A percentile compares a stretch with the other conserved stretches of the same genome.
Conservation (phyloP, 2,329 filamentous ascomycete genomes). For the Bretziella fagacearum region DNA sequence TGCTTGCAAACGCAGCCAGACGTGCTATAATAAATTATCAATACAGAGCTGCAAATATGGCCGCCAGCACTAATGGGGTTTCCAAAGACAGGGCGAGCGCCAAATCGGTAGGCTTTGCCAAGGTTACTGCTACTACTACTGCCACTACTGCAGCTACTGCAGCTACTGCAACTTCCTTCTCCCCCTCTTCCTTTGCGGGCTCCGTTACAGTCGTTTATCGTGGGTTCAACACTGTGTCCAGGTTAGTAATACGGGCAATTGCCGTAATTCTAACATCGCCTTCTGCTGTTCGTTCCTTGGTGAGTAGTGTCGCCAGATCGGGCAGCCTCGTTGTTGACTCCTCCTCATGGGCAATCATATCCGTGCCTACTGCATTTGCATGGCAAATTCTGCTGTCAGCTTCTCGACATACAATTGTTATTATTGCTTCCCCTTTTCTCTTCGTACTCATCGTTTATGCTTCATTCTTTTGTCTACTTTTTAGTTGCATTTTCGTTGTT, state of each 20-base stretch:
- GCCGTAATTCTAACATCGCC: neutral
- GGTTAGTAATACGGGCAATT: neutral
- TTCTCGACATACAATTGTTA: neutral
- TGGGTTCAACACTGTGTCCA: neutral
- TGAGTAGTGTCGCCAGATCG: neutral
- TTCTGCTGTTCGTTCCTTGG: neutral
- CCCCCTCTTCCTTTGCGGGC: no score
- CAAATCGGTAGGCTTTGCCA: no score
- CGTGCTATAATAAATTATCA: no score
- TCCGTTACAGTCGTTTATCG: neutral
- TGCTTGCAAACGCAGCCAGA: no score
- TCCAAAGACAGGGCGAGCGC: no score
- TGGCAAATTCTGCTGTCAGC: neutral
- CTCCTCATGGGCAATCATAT: neutral
- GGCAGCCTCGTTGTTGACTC: neutral
- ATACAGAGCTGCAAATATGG: no score
- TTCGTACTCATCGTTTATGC: conserved; percentile 4
- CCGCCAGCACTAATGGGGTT: no score
- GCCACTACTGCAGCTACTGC: no score
- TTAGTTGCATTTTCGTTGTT: conserved; percentile 11
- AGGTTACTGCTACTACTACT: no score
- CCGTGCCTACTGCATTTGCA: neutral
- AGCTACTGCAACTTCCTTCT: no score
- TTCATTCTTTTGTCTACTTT: conserved; percentile 11
- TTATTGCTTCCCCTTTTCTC: conserved; percentile 7